Base-by-base conservation (phyloP, 2,329 filamentous ascomycete genomes). In the Thelonectria discophora region DNA sequence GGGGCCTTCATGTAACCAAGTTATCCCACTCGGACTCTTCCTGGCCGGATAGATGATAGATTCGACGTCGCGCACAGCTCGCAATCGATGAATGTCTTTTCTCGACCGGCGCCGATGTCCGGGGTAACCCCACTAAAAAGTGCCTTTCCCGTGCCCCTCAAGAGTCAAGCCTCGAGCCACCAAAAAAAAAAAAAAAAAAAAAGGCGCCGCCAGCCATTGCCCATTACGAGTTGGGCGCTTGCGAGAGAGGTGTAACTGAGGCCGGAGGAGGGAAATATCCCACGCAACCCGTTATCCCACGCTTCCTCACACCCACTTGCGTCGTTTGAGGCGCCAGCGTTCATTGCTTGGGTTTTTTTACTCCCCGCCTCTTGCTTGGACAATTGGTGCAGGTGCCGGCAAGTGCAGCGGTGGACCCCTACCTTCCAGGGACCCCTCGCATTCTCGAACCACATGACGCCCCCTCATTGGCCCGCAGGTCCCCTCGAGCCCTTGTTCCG, bases 51-150 rank as follows among this genome's bases (percentile, higher is more conserved):
- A 51, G 51, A 60, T 55, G 51, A 21, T 60, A 51, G 51, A 60
- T 55, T 46, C 55, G 40, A 55, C 52, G n/a, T 55, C 55, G 42
- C 47, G 24, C 8, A 30, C 27, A 30, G 27, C 27, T 30, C 27
- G 27, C 27, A 30, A 10, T 30, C 27, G 27, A 30, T 10, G 32
- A 30, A 45, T 46, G 37, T 48, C 49, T 50, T 32, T 43, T 50
- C 32, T 32, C 51, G 58, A 55, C 39, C 59, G 59, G 50, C 66
- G 67, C 69, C 69, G 69, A 69, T 72, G 69, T 72, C 69, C 69
- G 69, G 69, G 69, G 69, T 72, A 72, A 62, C 62, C 59, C 69
- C 69, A 69, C 69, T 60, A 60, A 47, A 60, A 40, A 54, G 60
- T 52, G 50, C 17, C 34, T 47, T 37, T 17, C 21, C 34, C 53